phyloP scores from a whole-genome alignment of 1,284 basidiomycete genomes.

The Cerioporus squamosus region DNA sequence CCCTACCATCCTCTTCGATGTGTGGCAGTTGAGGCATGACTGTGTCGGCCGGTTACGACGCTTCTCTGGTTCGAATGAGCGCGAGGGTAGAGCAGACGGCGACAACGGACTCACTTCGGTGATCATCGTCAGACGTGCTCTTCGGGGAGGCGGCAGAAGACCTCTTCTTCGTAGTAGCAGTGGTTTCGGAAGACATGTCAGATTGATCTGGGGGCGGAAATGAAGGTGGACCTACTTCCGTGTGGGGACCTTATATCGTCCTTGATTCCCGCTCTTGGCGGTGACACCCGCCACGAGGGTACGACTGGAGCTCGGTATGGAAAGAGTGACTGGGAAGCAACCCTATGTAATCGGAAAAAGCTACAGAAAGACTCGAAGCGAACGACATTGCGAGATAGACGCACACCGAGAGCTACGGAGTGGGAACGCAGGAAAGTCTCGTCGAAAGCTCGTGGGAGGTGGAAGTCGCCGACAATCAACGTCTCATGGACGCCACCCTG shows the following conservation, averaged over 20 bases:
- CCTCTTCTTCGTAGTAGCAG: constrained; percentile 34
- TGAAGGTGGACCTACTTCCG: constrained; percentile 9
- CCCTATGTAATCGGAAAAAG: constrained; percentile 14
- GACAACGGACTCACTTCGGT: constrained; percentile 30
- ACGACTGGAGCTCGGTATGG: constrained; percentile 14
- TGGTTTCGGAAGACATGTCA: constrained; percentile 33
- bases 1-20: constrained; percentile 80
- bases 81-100: background rate
- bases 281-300: constrained; percentile 16
- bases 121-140: constrained; percentile 38
- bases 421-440: constrained; percentile 14
- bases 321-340: constrained; percentile 20
- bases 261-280: constrained; percentile 18
- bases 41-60: constrained; percentile 70
- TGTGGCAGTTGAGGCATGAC: constrained; percentile 71
- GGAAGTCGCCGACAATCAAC: constrained; percentile 20
- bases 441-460: constrained; percentile 15
- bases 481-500: constrained; percentile 3
- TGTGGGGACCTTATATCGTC: constrained; percentile 20
- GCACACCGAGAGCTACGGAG: constrained; percentile 17
- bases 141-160: constrained; percentile 28
- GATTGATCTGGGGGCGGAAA: constrained; percentile 16
- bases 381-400: constrained; percentile 17
- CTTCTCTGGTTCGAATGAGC: constrained; percentile 28
- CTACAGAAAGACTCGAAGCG: constrained; percentile 18